Evolutionary conservation across 164 flowering plant species (phyloP).

Genomic region (Nelumbo lutea): DNA sequence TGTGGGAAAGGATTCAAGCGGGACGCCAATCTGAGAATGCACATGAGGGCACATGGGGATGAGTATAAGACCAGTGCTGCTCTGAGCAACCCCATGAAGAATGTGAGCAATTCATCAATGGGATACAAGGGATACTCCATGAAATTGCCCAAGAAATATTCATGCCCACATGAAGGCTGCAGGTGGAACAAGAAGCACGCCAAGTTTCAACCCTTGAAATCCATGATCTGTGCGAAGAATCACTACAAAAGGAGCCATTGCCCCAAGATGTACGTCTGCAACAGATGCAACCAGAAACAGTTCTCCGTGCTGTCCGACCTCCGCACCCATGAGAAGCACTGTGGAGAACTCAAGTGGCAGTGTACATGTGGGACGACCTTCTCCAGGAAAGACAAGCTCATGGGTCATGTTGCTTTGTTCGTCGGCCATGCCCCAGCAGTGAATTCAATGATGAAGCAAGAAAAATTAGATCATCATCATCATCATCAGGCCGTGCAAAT

Average conservation of each 20-base stretch:
- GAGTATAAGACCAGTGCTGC: constrained; percentile 56
- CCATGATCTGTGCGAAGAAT: constrained; percentile 77
- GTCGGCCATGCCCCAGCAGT: constrained; percentile 43
- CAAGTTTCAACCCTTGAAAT: constrained; percentile 77
- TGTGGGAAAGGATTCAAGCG: constrained; percentile 87
- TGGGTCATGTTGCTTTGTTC: constrained; percentile 74
- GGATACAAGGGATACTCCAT: neutral
- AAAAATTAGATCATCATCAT: constrained; percentile 7
- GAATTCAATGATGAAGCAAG: constrained; percentile 7
- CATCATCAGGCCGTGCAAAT: neutral
- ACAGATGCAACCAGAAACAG: constrained; percentile 59
- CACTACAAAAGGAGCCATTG: constrained; percentile 86
- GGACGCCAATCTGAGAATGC: constrained; percentile 83
- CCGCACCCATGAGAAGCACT: constrained; percentile 84
- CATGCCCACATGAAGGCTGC: constrained; percentile 78
- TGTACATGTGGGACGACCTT: constrained; percentile 83
- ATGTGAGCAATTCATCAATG: neutral
- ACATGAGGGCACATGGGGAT: constrained; percentile 88
- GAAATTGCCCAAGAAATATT: constrained; percentile 43
- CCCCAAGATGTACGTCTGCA: constrained; percentile 73
- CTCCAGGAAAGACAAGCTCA: constrained; percentile 77
- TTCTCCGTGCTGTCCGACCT: constrained; percentile 80
- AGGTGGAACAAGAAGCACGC: constrained; percentile 68
- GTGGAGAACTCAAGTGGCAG: too few species aligned
- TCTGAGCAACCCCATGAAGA: constrained; percentile 41